A percentile compares a stretch with the other conserved stretches of the same genome.
These are phyloP conservation scores for Colletotrichum sp. DNA, from an alignment of 2,329 filamentous ascomycete genomes.

Conservation along the genomic window DNA sequence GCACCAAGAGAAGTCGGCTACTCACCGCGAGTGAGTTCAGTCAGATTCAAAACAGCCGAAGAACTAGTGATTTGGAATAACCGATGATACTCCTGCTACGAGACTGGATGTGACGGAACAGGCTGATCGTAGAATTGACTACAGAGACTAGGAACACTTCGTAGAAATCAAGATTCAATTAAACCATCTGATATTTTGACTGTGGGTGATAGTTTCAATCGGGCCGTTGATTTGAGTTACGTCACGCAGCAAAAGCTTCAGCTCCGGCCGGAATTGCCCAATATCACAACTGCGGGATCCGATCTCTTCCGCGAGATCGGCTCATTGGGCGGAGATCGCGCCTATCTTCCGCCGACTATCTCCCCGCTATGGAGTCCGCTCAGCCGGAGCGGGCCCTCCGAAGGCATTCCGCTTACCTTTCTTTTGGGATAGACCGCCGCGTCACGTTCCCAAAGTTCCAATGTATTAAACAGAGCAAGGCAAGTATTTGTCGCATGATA, in stretches of 20 bases:
- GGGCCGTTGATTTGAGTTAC: neutral
- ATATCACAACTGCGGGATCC: neutral
- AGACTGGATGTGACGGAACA: neutral
- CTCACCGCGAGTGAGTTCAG: conserved; percentile 1
- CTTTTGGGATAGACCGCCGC: neutral
- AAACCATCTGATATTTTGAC: neutral
- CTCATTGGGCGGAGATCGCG: neutral
- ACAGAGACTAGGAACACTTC: neutral
- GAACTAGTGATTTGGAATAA: neutral
- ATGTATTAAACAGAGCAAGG: neutral
- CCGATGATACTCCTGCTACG: neutral
- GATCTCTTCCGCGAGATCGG: neutral
- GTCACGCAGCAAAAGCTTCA: neutral
- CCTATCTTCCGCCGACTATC: neutral
- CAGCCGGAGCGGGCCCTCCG: neutral
- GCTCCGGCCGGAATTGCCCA: neutral
- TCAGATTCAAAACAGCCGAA: neutral
- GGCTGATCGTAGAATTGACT: neutral
- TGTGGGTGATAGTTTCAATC: neutral
- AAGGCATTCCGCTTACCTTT: too few relatives aligned
- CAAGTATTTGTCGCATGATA: neutral
- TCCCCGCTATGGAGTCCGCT: neutral
- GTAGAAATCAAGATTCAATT: neutral
- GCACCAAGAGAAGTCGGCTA: conserved; percentile 19
- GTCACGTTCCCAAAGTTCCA: neutral